phyloP scores from a whole-genome alignment of 129 eudicot genomes.

The Centella asiatica region DNA sequence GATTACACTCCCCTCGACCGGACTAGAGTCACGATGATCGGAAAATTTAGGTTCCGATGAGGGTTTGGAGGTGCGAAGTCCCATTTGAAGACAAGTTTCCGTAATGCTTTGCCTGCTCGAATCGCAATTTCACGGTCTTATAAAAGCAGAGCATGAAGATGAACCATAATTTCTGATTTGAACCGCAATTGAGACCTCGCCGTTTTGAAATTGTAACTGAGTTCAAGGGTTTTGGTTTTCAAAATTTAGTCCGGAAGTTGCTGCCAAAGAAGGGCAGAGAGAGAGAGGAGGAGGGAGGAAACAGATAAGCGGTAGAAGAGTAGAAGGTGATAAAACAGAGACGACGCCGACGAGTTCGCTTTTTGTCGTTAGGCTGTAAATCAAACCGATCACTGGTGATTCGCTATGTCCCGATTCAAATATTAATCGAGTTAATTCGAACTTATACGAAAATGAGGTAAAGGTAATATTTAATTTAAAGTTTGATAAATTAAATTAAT shows the following conservation, averaged over 20 bases:
- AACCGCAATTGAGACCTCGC: not conserved
- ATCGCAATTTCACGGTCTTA: not conserved
- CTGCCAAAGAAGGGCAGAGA: too few relatives aligned
- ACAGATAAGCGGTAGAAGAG: slow-evolving; percentile 23
- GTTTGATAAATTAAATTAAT: too few relatives aligned
- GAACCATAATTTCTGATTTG: not conserved
- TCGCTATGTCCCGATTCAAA: too few relatives aligned
- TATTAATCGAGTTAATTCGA: too few relatives aligned
- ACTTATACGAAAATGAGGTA: too few relatives aligned
- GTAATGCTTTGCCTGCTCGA: not conserved
- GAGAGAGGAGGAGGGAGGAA: too few relatives aligned
- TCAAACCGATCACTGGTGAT: too few relatives aligned
- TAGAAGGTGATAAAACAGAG: slow-evolving; percentile 28
- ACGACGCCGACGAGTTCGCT: slow-evolving; percentile 15
- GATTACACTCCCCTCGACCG: not conserved
- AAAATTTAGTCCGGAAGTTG: too few relatives aligned
- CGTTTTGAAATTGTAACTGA: too few relatives aligned
- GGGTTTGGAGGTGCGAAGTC: slow-evolving; percentile 42
- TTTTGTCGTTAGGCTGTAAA: too few relatives aligned
- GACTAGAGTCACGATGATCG: slow-evolving; percentile 1
- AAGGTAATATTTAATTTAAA: too few relatives aligned
- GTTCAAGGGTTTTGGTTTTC: too few relatives aligned
- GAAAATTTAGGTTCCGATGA: slow-evolving; percentile 17
- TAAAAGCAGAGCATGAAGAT: not conserved
- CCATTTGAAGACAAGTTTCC: slow-evolving; percentile 18